Percentiles rank a stretch among this genome's conserved stretches.
phyloP scores from a whole-genome alignment of 345 rosid species.

The Acer campestre region DNA sequence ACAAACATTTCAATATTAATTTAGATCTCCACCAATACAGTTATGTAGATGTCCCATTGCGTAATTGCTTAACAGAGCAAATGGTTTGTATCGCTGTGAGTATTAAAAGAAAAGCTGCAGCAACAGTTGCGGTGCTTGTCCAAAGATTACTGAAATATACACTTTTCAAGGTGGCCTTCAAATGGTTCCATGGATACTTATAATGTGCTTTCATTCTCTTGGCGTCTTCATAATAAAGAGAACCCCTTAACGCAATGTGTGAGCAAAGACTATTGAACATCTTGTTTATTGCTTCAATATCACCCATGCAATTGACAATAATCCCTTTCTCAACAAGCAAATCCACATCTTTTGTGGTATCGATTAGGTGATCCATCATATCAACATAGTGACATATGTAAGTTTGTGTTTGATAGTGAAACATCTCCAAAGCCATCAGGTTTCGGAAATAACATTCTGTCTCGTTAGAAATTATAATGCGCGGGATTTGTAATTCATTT shows the following conservation, averaged over 20 bases:
- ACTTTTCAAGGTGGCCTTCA: background rate
- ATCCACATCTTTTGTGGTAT: background rate
- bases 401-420: background rate
- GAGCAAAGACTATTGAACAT: background rate
- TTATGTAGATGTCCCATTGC: too few species aligned
- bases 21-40: too few species aligned
- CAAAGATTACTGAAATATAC: background rate
- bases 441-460: background rate
- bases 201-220: background rate
- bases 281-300: background rate
- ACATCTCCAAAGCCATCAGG: background rate
- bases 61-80: too few species aligned
- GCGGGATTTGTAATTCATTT: background rate
- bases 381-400: background rate
- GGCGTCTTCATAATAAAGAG: background rate
- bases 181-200: background rate
- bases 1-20: too few species aligned
- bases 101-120: too few species aligned
- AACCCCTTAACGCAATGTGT: background rate
- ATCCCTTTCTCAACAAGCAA: background rate
- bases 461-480: background rate
- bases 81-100: too few species aligned
- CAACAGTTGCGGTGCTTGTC: slow-evolving; percentile 17
- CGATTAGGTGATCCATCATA: background rate
- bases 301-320: background rate